These are phyloP conservation scores for Fusarium oxysporum DNA, from an alignment of 2,329 filamentous ascomycete genomes.

Conservation along the genomic window DNA sequence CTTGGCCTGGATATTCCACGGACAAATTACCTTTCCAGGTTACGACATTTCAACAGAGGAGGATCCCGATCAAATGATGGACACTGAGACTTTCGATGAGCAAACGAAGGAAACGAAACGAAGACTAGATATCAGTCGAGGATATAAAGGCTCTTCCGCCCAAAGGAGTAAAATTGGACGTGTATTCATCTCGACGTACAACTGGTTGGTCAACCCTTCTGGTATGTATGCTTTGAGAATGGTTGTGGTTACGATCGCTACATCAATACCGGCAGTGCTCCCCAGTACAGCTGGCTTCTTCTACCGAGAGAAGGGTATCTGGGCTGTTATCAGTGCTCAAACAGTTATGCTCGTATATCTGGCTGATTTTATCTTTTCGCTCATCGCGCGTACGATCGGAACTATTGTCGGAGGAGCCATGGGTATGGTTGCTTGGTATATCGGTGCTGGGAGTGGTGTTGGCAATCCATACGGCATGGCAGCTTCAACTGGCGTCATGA, in stretches of 20 bases:
- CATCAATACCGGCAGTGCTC: slow-evolving; percentile 56
- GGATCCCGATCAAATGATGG: slow-evolving; percentile 27
- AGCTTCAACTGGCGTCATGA: slow-evolving; percentile 56
- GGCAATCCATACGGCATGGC: slow-evolving; percentile 64
- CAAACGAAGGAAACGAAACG: slow-evolving; percentile 51
- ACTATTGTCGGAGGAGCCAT: slow-evolving; percentile 61
- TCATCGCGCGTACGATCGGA: slow-evolving; percentile 55
- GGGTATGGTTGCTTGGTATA: slow-evolving; percentile 63
- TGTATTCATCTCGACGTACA: slow-evolving; percentile 47
- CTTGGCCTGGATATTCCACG: slow-evolving; percentile 52
- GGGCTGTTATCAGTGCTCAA: slow-evolving; percentile 64
- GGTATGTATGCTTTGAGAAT: slow-evolving; percentile 62
- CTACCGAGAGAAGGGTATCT: slow-evolving; percentile 64
- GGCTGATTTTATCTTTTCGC: slow-evolving; percentile 61
- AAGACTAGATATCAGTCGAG: slow-evolving; percentile 52
- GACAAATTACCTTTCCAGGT: slow-evolving; percentile 28
- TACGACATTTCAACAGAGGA: slow-evolving; percentile 33
- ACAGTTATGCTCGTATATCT: slow-evolving; percentile 61
- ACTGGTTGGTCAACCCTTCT: slow-evolving; percentile 56
- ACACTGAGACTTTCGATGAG: slow-evolving; percentile 46
- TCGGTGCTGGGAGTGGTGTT: slow-evolving; percentile 59
- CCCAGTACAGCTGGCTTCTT: slow-evolving; percentile 60
- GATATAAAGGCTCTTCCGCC: slow-evolving; percentile 21
- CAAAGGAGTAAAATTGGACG: slow-evolving; percentile 38
- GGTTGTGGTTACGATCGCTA: slow-evolving; percentile 59